Conservation (phyloP, 1,284 basidiomycete species). For the Trichosporon asahii region DNA sequence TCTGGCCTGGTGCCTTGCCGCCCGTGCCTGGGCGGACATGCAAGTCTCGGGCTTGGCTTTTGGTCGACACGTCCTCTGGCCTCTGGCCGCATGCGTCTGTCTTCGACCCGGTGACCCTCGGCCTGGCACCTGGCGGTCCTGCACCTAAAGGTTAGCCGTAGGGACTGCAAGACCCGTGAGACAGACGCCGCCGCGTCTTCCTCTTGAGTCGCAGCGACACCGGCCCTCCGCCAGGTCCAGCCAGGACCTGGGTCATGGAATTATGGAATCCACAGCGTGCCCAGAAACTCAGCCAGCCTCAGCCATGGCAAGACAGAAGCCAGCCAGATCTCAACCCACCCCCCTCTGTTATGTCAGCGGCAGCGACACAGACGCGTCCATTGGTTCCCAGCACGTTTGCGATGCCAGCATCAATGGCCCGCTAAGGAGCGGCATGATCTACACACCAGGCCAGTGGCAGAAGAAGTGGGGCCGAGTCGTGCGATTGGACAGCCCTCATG, state of each 20-base stretch:
- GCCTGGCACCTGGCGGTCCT: not conserved
- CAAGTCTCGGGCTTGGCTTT: not conserved
- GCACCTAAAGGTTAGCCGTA: not conserved
- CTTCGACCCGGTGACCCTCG: not conserved
- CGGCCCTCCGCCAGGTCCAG: not conserved
- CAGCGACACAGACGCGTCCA: not conserved
- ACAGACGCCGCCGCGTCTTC: conserved; percentile 2
- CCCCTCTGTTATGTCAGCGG: not conserved
- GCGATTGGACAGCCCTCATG: not conserved
- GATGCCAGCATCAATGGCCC: not conserved
- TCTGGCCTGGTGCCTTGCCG: not conserved
- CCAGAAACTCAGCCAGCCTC: not conserved
- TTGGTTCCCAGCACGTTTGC: not conserved
- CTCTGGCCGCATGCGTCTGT: not conserved
- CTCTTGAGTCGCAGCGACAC: not conserved
- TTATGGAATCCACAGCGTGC: not conserved
- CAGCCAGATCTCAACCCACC: not conserved
- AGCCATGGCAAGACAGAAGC: not conserved
- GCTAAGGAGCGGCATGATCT: not conserved
- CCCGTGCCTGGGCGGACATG: not conserved
- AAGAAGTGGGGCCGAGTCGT: not conserved
- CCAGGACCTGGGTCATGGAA: not conserved
- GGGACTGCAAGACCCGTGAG: not conserved
- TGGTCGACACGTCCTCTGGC: not conserved
- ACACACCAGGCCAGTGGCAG: not conserved